phyloP scores from a whole-genome alignment of 2,329 filamentous ascomycete species.

The Endoconidiophora polonica region DNA sequence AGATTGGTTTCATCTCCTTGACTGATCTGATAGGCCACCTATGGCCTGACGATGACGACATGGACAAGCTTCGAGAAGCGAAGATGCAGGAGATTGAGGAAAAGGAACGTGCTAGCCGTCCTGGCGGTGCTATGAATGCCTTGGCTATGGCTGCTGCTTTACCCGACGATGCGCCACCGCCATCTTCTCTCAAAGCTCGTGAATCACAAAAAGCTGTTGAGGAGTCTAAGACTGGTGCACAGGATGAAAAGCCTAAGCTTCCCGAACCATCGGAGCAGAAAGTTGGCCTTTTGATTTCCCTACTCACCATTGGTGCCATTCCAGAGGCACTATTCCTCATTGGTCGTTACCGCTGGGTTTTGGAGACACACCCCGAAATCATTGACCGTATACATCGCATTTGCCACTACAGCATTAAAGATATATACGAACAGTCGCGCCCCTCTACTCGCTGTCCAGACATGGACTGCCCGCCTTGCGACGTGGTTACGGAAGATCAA shows the following conservation, averaged over 20 bases:
- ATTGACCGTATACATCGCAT: conserved; percentile 71
- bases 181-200: conserved; percentile 29
- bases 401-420: conserved; percentile 62
- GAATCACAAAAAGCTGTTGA: conserved; percentile 15
- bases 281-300: conserved; percentile 61
- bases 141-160: conserved; percentile 75
- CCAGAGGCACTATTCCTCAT: conserved; percentile 87
- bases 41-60: conserved; percentile 67
- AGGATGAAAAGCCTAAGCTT: conserved; percentile 33
- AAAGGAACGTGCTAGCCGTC: conserved; percentile 52
- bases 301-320: conserved; percentile 79
- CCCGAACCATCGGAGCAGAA: conserved; percentile 80
- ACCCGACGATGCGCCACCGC: conserved; percentile 55
- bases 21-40: conserved; percentile 83
- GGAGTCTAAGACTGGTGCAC: conserved; percentile 18
- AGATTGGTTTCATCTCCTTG: conserved; percentile 90
- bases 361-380: conserved; percentile 69
- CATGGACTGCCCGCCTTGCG: conserved; percentile 2
- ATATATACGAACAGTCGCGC: conserved; percentile 35
- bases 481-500: conserved; percentile 40
- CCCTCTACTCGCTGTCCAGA: neutral
- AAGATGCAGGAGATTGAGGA: conserved; percentile 63
- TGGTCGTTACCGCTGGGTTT: conserved; percentile 81
- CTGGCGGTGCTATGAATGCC: conserved; percentile 63
- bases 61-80: conserved; percentile 56